These are phyloP conservation scores for Suhomyces yuchorum DNA, from an alignment of 1,139 yeast genomes.

Conservation along the genomic window DNA sequence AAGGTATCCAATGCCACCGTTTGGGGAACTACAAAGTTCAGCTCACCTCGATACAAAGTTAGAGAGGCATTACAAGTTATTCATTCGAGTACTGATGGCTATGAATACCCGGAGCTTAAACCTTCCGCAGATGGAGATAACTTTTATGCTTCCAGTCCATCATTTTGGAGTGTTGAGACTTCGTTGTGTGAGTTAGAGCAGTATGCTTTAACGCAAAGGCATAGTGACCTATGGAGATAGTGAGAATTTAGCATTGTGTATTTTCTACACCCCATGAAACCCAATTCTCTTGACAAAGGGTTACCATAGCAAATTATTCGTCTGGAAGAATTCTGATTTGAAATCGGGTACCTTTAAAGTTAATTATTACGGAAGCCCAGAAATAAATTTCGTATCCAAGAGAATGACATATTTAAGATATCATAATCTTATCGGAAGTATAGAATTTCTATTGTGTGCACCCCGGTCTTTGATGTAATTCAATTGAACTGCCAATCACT, in stretches of 20 bases:
- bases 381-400: too few relatives aligned
- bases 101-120: slow-evolving; percentile 2
- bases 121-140: slow-evolving; percentile 6
- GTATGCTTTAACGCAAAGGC: slow-evolving; percentile 26
- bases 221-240: slow-evolving; percentile 21
- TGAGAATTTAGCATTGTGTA: too few relatives aligned
- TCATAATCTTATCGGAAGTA: too few relatives aligned
- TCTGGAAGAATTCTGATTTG: too few relatives aligned
- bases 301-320: too few relatives aligned
- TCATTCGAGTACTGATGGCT: slow-evolving; percentile 1
- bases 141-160: slow-evolving; percentile 8
- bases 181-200: slow-evolving; percentile 36
- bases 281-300: too few relatives aligned
- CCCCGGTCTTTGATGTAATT: too few relatives aligned
- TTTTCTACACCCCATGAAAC: too few relatives aligned
- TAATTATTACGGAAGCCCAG: too few relatives aligned
- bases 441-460: too few relatives aligned
- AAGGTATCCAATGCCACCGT: slow-evolving; percentile 19
- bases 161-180: slow-evolving; percentile 35
- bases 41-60: slow-evolving; percentile 28
- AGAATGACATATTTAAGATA: too few relatives aligned
- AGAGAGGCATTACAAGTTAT: slow-evolving; percentile 18
- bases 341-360: too few relatives aligned
- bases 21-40: slow-evolving; percentile 25
- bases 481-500: neutral